Base-by-base conservation (phyloP, 495 filamentous ascomycete genomes). In the Trichoderma orchidacearum region DNA sequence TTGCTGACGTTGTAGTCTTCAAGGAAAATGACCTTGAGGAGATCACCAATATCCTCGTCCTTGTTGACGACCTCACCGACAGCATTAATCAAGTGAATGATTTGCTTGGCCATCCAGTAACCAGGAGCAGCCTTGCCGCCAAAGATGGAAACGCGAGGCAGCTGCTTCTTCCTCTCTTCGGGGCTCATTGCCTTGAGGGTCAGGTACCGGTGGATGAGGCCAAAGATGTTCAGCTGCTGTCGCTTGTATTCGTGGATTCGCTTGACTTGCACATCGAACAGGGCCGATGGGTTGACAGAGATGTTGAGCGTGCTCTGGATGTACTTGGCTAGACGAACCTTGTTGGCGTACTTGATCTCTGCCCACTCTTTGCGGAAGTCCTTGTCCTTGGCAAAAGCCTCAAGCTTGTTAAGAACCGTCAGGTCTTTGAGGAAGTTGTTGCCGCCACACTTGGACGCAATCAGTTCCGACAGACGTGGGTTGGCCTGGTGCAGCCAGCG, bases 21-120 rank as follows among this genome's bases (percentile, higher is more conserved):
- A 48, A 98, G 70, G 73, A 96, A 98, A 64, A 98, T 81, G 52
- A 98, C 94, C 78, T 98, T 98, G 63, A 98, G 76, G 18, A 94
- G 78, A 66, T 97, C 92, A 25, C 91, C 91, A 64, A 97, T 81
- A 50, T 97, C 93, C 32, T 81, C 73, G 64, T 98, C 93, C 8
- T 84, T 85, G 72, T 98, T 98, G 60, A 98, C 85, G 2, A 96
- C 86, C n/a, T 80, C 71, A 5, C 89, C 90, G 36, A 97, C 94
- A 58, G 80, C 85, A 75, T 94, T 96, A 74, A 98, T 86, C 52
- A 98, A 80, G 67, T 96, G 90, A 58, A 98, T 98, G 59, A 98
- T 87, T 7, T 92, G 92, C 80, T 98, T 98, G 18, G 93, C 93
- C 93, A 98, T 98, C 94, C 94, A 98, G 74, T 98, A 98, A 3